These are phyloP conservation scores for Chlorella variabilis DNA, from an alignment of 163 green algal species.

Conservation along the genomic window DNA sequence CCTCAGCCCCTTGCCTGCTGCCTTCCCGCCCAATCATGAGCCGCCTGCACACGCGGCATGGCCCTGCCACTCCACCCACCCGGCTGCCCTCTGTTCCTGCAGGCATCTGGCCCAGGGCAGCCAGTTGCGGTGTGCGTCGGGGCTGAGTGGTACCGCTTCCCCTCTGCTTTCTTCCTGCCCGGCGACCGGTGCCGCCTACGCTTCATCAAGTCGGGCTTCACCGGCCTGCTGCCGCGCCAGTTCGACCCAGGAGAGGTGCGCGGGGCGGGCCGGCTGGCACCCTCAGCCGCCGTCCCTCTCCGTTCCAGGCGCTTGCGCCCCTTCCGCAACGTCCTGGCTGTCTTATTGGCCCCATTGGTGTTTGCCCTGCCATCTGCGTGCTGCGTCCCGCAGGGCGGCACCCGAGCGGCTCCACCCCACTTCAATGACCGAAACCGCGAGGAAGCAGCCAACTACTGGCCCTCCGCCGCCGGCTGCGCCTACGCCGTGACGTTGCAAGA, in stretches of 20 bases:
- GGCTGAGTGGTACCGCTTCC: slow-evolving; percentile 90
- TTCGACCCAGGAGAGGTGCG: slow-evolving; percentile 57
- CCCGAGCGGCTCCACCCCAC: slow-evolving; percentile 50
- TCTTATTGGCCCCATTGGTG: no score
- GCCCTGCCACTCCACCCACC: no score
- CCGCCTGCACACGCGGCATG: no score
- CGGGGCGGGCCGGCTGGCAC: no score
- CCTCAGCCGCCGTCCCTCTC: no score
- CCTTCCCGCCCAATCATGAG: no score
- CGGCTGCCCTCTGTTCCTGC: not conserved
- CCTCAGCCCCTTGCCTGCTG: no score
- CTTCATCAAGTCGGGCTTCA: slow-evolving; percentile 82
- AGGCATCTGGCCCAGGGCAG: not conserved
- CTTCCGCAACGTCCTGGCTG: no score
- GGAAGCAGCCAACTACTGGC: slow-evolving; percentile 49
- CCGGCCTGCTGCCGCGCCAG: slow-evolving; percentile 72
- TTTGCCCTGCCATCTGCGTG: no score
- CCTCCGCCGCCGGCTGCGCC: slow-evolving; percentile 42
- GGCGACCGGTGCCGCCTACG: slow-evolving; percentile 61
- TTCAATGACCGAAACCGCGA: slow-evolving; percentile 79
- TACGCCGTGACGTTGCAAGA: slow-evolving; percentile 63
- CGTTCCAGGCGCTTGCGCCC: no score
- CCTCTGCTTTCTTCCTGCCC: slow-evolving; percentile 88
- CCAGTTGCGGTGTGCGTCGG: slow-evolving; percentile 74
- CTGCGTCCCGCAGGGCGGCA: slow-evolving; percentile 49